Evolutionary conservation across 192 early-diverging fungal species (phyloP), one percentile per base, ranked within the genome.

Genomic region (Backusella parvicylindrica): DNA sequence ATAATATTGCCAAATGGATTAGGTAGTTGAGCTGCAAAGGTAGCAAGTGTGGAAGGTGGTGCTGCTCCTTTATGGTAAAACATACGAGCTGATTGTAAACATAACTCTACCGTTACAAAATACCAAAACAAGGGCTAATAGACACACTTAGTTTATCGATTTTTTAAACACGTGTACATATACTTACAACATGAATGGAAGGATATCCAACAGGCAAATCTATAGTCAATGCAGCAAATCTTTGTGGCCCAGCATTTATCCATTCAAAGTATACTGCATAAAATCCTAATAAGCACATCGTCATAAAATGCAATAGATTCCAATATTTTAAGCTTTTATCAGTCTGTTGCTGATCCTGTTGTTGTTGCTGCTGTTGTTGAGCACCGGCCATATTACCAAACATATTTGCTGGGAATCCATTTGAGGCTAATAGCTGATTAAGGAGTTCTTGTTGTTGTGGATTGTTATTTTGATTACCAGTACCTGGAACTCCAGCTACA

Each of bases 91-190:
- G 87, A 79, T 64, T 89, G 87, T 49, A 89, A 66, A 23, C 83
- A 75, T 32, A 89, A 33, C 64, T 89, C 84, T 56, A 85, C 64
- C 6, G 84, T 85, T 2, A 83, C 66, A 83, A 87, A 89, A 66
- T 89, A 89, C 87, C 87, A 89, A 77, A 89, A 89, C 50, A 85
- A 56, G 12, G 86, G 79, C 85, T 35, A 60, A n/a, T n/a, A n/a
- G n/a, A n/a, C n/a, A n/a, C n/a, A n/a, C n/a, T n/a, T n/a, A n/a
- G n/a, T n/a, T n/a, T n/a, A n/a, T n/a, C n/a, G n/a, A n/a, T n/a
- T n/a, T n/a, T n/a, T n/a, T n/a, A n/a, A n/a, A n/a, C n/a, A n/a
- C n/a, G n/a, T n/a, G n/a, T n/a, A n/a, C n/a, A n/a, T 23, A 37
- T 13, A 68, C 60, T 74, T 77, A 77, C 79, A 26, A 74, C 66